Percentiles rank a stretch among this genome's conserved stretches.
Evolutionary conservation across 2,329 filamentous ascomycete species (phyloP).

Genomic region (Acrodontium crateriforme): DNA sequence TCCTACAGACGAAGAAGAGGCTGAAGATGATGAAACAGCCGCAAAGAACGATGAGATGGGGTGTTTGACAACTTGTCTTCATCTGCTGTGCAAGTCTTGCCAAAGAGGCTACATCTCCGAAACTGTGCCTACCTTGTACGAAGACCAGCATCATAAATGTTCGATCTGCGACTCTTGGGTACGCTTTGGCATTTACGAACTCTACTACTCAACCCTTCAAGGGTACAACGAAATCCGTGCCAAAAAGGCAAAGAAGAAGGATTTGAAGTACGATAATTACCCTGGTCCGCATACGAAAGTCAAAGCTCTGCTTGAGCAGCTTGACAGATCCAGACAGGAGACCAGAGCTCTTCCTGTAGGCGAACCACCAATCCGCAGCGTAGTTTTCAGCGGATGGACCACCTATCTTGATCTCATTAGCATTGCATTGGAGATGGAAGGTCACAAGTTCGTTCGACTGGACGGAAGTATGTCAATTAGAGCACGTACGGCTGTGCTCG

Average conservation of each 20-base stretch:
- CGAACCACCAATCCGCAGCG: slow-evolving; percentile 62
- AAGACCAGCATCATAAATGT: slow-evolving; percentile 44
- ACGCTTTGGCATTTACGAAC: slow-evolving; percentile 50
- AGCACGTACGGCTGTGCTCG: slow-evolving; percentile 61
- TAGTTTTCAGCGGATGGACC: slow-evolving; percentile 95
- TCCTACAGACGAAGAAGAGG: slow-evolving; percentile 37
- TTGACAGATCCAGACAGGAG: slow-evolving; percentile 50
- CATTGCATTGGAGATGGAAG: slow-evolving; percentile 54
- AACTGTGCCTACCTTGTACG: slow-evolving; percentile 14
- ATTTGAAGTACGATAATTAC: slow-evolving; percentile 52
- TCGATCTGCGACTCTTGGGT: slow-evolving; percentile 54
- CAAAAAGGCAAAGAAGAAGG: slow-evolving; percentile 36
- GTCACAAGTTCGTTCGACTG: slow-evolving; percentile 63
- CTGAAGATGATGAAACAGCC: slow-evolving; percentile 41
- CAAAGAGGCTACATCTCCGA: slow-evolving; percentile 43
- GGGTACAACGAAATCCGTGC: slow-evolving; percentile 38
- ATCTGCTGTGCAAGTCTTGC: slow-evolving; percentile 68
- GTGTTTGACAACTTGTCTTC: slow-evolving; percentile 75
- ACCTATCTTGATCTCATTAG: slow-evolving; percentile 86
- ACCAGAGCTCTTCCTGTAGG: slow-evolving; percentile 43
- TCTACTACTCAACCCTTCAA: slow-evolving; percentile 45
- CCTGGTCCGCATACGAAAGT: slow-evolving; percentile 87
- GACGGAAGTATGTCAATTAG: slow-evolving; percentile 77
- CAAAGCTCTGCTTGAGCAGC: slow-evolving; percentile 60
- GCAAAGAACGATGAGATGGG: slow-evolving; percentile 52